Conservation (phyloP, 805 yeast genomes). For the Candida multigemmis region DNA sequence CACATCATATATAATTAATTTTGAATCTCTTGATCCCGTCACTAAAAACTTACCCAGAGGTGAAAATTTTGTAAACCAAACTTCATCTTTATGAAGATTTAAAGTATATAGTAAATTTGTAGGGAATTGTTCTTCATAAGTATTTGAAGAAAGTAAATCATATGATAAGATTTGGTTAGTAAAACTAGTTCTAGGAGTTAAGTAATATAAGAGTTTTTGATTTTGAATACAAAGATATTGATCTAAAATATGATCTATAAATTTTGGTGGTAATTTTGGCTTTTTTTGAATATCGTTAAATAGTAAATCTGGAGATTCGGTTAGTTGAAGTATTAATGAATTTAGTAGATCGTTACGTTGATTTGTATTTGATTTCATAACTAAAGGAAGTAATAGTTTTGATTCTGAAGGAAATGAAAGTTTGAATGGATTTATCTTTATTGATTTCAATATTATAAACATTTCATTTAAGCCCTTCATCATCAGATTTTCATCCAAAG, state of each 20-base stretch:
- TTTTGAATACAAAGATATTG: constrained; percentile 1
- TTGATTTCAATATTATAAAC: no score
- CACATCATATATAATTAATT: constrained; percentile 59
- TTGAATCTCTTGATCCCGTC: constrained; percentile 65
- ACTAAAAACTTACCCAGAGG: constrained; percentile 70
- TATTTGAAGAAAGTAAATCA: neutral
- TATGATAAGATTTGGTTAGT: constrained; percentile 2
- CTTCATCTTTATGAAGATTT: constrained; percentile 57
- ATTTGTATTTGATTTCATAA: no score
- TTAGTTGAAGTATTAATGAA: no score
- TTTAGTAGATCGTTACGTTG: no score
- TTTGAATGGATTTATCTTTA: no score
- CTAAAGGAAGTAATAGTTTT: no score
- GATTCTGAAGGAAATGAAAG: no score
- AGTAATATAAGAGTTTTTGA: neutral
- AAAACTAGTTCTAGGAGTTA: neutral
- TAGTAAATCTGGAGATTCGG: no score
- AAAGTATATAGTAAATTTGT: constrained; percentile 37
- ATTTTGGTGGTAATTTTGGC: constrained; percentile 1
- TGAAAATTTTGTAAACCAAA: constrained; percentile 76
- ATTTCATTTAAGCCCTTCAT: no score
- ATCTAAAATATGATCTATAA: neutral
- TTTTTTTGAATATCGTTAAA: constrained; percentile 3
- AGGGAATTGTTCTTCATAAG: constrained; percentile 32
- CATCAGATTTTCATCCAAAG: no score